Percentiles rank a stretch among this genome's conserved stretches.
These are phyloP conservation scores for Daphne laureola DNA, from an alignment of 441 rosid species.

Conservation along the genomic window DNA sequence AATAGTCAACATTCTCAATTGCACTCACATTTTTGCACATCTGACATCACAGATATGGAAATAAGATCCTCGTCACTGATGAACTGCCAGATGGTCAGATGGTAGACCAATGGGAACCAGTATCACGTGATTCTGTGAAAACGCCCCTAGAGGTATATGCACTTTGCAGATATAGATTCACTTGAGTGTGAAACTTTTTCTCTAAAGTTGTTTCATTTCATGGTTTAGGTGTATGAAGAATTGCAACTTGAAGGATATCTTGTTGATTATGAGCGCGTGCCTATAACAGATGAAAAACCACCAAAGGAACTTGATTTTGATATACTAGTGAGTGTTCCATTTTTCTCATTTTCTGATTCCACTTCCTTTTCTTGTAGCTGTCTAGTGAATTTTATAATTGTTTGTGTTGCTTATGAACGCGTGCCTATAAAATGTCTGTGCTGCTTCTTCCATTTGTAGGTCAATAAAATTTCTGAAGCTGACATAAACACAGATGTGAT, in stretches of 20 bases:
- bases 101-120: constrained; percentile 99
- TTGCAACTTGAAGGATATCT: constrained; percentile 86
- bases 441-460: constrained; percentile 36
- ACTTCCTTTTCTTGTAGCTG: not conserved
- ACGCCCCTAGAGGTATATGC: constrained; percentile 78
- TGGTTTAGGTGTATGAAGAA: constrained; percentile 73
- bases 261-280: constrained; percentile 94
- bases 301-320: constrained; percentile 95
- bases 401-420: not conserved
- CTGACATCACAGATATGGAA: constrained; percentile 72
- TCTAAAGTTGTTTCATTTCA: constrained; percentile 12
- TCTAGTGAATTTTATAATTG: constrained; percentile 1
- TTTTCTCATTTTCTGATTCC: constrained; percentile 5
- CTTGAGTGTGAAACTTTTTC: constrained; percentile 11
- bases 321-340: constrained; percentile 51
- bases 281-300: constrained; percentile 93
- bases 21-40: constrained; percentile 17
- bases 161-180: constrained; percentile 13
- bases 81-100: constrained; percentile 99
- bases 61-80: constrained; percentile 98
- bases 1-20: constrained; percentile 12
- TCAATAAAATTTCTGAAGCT: constrained; percentile 74
- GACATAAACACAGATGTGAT: constrained; percentile 69
- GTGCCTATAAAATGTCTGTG: not conserved
- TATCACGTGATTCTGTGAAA: constrained; percentile 82